Conservation (phyloP, 176 grass and related monocot species). For the Thalia dealbata region DNA sequence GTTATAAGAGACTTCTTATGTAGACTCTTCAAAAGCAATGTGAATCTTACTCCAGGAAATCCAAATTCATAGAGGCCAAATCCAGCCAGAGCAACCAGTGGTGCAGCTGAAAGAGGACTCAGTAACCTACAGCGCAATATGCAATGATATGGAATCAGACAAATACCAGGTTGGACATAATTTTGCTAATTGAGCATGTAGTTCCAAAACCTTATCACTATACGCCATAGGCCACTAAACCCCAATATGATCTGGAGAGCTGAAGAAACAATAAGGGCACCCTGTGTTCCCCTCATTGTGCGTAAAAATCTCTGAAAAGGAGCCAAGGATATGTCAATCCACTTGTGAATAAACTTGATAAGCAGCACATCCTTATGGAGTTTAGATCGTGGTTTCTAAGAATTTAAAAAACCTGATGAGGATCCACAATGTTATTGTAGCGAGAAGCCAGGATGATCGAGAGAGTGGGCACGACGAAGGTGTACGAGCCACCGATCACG, state of each 20-base stretch:
- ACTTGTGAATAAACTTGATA: not conserved
- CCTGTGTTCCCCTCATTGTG: slow-evolving; percentile 8
- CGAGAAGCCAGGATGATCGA: slow-evolving; percentile 7
- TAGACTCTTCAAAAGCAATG: not conserved
- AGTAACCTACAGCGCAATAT: not conserved
- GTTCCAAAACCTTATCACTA: slow-evolving; percentile 5
- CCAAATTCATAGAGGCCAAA: slow-evolving; percentile 12
- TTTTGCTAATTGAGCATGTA: too few relatives aligned
- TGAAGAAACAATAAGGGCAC: slow-evolving; percentile 7
- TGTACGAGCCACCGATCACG: slow-evolving; percentile 10
- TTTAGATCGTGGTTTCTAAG: not conserved
- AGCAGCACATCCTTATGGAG: not conserved
- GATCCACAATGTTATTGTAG: slow-evolving; percentile 2
- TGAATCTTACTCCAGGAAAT: slow-evolving; percentile 6
- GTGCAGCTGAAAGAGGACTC: slow-evolving; percentile 17
- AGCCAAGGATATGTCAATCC: too few relatives aligned
- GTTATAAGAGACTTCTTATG: not conserved
- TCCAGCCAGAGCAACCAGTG: slow-evolving; percentile 1
- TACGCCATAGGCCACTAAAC: slow-evolving; percentile 11
- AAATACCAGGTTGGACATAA: too few relatives aligned
- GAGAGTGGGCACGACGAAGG: slow-evolving; percentile 2
- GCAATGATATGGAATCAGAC: not conserved
- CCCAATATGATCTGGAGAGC: slow-evolving; percentile 8
- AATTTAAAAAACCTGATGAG: not conserved
- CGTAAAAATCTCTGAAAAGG: not conserved